Percentiles rank a stretch among this genome's conserved stretches.
phyloP scores from a whole-genome alignment of 495 filamentous ascomycete genomes.

The Rhypophila decipiens region DNA sequence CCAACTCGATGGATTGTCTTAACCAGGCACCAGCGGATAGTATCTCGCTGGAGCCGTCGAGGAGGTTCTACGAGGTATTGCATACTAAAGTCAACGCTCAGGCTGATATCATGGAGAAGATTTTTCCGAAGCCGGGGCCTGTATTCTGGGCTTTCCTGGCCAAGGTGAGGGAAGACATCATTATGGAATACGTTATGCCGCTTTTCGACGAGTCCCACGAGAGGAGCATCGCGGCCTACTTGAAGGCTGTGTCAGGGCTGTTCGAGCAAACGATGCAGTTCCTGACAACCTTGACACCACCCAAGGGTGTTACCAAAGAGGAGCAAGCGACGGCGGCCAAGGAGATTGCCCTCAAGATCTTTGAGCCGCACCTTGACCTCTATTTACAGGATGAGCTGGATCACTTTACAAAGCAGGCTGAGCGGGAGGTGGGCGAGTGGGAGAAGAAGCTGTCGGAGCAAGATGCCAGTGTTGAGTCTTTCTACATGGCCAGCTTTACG shows the following conservation, averaged over 20 bases:
- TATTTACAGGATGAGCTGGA: constrained; percentile 92
- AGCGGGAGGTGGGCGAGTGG: constrained; percentile 74
- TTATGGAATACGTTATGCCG: constrained; percentile 79
- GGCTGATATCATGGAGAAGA: constrained; percentile 69
- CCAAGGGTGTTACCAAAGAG: constrained; percentile 23
- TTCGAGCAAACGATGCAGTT: constrained; percentile 81
- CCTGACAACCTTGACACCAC: constrained; percentile 56
- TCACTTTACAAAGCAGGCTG: constrained; percentile 68
- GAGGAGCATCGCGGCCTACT: constrained; percentile 66
- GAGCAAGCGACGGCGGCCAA: constrained; percentile 42
- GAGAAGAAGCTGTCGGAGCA: constrained; percentile 86
- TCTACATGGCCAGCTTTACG: constrained; percentile 82
- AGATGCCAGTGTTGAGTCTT: constrained; percentile 84
- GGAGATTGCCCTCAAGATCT: constrained; percentile 60
- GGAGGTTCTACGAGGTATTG: constrained; percentile 71
- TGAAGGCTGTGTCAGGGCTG: constrained; percentile 78
- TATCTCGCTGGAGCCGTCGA: constrained; percentile 70
- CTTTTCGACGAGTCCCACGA: constrained; percentile 88
- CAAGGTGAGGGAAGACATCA: constrained; percentile 74
- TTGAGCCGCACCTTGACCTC: constrained; percentile 87
- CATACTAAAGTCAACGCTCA: constrained; percentile 75
- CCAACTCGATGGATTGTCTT: constrained; percentile 77
- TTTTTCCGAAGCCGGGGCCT: constrained; percentile 71
- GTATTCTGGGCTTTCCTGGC: constrained; percentile 74
- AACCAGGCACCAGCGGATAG: constrained; percentile 53